Percentiles rank a stretch among this genome's conserved stretches.
These are phyloP conservation scores for Pythium phragmitis DNA, from an alignment of 352 stramenopile species.

Conservation along the genomic window DNA sequence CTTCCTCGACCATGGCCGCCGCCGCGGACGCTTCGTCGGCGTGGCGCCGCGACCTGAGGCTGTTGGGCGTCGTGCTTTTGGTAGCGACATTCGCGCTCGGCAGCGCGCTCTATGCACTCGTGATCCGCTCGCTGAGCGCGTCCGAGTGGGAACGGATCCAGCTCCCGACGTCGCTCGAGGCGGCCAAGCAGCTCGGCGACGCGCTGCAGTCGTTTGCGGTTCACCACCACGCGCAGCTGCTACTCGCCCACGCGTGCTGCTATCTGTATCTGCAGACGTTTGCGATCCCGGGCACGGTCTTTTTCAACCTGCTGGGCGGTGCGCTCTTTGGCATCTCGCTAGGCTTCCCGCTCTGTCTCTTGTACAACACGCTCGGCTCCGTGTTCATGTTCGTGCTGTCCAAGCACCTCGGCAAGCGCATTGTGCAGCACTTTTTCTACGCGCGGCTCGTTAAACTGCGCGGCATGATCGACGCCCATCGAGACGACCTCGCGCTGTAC, in stretches of 20 bases:
- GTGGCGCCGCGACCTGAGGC: constrained; percentile 56
- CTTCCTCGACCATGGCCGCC: neutral
- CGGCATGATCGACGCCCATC: constrained; percentile 58
- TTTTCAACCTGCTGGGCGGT: constrained; percentile 77
- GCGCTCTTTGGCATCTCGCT: constrained; percentile 68
- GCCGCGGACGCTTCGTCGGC: neutral
- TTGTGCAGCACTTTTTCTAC: constrained; percentile 56
- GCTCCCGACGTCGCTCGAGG: constrained; percentile 57
- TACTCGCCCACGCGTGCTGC: constrained; percentile 67
- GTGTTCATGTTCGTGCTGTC: constrained; percentile 79
- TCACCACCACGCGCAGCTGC: constrained; percentile 36
- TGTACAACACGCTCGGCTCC: constrained; percentile 81
- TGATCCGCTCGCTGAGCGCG: constrained; percentile 51
- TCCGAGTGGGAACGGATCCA: constrained; percentile 52
- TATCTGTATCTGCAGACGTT: constrained; percentile 84
- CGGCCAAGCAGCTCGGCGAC: constrained; percentile 63
- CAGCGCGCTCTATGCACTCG: constrained; percentile 50
- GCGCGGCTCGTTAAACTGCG: constrained; percentile 48
- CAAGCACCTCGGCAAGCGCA: constrained; percentile 45
- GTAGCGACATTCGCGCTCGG: constrained; percentile 35
- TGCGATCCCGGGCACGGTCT: constrained; percentile 76
- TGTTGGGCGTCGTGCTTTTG: constrained; percentile 45
- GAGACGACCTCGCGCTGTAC: constrained; percentile 79
- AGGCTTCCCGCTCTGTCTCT: constrained; percentile 71
- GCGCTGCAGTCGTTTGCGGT: constrained; percentile 56